phyloP scores from a whole-genome alignment of 2,329 filamentous ascomycete species.

The Microsporum canis region DNA sequence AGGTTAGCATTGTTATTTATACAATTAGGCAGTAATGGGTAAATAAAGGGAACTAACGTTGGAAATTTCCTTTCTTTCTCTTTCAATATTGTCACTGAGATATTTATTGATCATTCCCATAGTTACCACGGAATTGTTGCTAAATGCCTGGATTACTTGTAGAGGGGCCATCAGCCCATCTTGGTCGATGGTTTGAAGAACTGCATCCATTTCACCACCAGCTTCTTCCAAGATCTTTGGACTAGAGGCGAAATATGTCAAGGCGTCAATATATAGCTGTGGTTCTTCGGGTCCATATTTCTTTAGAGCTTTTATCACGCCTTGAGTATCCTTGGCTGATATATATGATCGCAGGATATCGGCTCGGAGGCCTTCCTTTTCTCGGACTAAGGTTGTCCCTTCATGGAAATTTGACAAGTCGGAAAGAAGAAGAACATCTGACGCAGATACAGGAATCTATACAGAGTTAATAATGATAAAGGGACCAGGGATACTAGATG shows the following conservation, averaged over 20 bases:
- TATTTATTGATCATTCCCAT: constrained; percentile 98
- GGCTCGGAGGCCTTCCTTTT: constrained; percentile 80
- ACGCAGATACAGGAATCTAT: constrained; percentile 72
- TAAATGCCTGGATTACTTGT: constrained; percentile 89
- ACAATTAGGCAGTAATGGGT: not conserved
- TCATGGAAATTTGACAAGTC: constrained; percentile 83
- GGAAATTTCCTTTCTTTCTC: constrained; percentile 76
- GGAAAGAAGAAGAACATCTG: constrained; percentile 84
- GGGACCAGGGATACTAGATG: not conserved
- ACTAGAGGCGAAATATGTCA: constrained; percentile 87
- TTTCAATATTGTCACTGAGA: constrained; percentile 74
- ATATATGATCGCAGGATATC: constrained; percentile 98
- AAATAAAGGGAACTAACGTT: constrained; percentile 28
- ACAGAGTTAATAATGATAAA: constrained; percentile 11
- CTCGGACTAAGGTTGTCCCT: constrained; percentile 82
- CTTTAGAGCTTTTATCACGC: constrained; percentile 75
- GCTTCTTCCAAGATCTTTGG: constrained; percentile 71
- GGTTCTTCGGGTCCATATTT: constrained; percentile 91
- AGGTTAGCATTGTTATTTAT: constrained; percentile 3
- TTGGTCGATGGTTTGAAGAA: constrained; percentile 76
- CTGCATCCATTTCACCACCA: constrained; percentile 67
- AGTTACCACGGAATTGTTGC: constrained; percentile 68
- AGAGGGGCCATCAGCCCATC: constrained; percentile 90
- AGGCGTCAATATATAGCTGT: constrained; percentile 79
- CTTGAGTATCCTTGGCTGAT: constrained; percentile 76